Percentiles rank a stretch among this genome's conserved stretches.
Conservation (phyloP, 2,329 filamentous ascomycete genomes). For the Alternaria longipes region DNA sequence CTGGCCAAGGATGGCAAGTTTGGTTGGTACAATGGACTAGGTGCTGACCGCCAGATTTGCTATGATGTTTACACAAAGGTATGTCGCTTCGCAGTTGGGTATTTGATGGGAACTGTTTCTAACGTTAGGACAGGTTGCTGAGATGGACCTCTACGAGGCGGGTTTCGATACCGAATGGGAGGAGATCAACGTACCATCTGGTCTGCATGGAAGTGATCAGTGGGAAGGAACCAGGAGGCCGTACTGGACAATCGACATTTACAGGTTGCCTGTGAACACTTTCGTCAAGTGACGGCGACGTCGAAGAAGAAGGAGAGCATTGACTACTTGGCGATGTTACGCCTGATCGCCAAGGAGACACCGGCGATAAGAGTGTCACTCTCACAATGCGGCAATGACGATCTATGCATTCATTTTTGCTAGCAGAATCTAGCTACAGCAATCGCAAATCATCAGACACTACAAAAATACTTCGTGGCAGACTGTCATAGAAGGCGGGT, state of each 20-base stretch:
- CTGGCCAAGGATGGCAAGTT: slow-evolving; percentile 46
- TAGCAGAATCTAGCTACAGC: not conserved
- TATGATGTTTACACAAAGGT: slow-evolving; percentile 53
- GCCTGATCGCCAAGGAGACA: not conserved
- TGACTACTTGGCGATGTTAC: not conserved
- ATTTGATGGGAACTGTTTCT: slow-evolving; percentile 1
- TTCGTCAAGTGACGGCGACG: slow-evolving; percentile 38
- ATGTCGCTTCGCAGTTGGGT: not conserved
- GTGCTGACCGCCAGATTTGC: slow-evolving; percentile 52
- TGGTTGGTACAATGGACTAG: slow-evolving; percentile 52
- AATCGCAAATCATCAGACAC: not conserved
- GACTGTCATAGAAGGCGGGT: not conserved
- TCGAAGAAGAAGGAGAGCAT: not conserved
- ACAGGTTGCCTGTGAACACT: slow-evolving; percentile 48
- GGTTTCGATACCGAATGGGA: slow-evolving; percentile 51
- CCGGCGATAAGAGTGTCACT: not conserved
- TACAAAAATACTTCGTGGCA: not conserved
- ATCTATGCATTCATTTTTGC: not conserved
- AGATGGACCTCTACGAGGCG: slow-evolving; percentile 49
- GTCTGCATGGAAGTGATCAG: slow-evolving; percentile 46
- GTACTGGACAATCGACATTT: slow-evolving; percentile 51
- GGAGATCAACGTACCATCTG: slow-evolving; percentile 45
- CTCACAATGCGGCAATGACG: too few species aligned
- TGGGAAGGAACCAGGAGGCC: slow-evolving; percentile 49
- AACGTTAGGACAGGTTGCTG: slow-evolving; percentile 38